These are phyloP conservation scores for Crepidotus variabilis DNA, from an alignment of 768 basidiomycete genomes.

Conservation along the genomic window DNA sequence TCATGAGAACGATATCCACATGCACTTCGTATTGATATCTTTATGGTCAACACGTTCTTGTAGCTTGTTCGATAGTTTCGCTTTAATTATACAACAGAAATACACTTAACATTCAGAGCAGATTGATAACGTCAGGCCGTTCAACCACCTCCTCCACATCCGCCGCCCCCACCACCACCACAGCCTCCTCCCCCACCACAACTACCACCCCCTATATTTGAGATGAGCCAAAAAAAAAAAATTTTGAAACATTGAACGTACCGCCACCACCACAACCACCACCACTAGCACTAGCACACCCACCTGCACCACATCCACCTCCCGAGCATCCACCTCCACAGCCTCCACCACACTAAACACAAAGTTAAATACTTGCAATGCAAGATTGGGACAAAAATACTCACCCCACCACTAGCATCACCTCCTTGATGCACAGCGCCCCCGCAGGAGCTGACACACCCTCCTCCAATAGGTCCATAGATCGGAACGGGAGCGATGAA, in stretches of 20 bases:
- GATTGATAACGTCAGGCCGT: too few species aligned
- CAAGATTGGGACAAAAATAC: not conserved
- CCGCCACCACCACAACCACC: not conserved
- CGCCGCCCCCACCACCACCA: not conserved
- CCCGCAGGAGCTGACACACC: constrained; percentile 20
- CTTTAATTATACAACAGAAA: too few species aligned
- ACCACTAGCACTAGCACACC: not conserved
- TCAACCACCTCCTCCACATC: not conserved
- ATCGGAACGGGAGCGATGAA: constrained; percentile 38
- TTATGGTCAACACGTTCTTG: not conserved
- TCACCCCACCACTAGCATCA: constrained; percentile 8
- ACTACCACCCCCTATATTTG: not conserved
- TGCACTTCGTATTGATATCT: not conserved
- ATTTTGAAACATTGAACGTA: not conserved
- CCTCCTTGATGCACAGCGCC: constrained; percentile 10
- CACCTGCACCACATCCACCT: constrained; percentile 1
- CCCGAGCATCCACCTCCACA: constrained; percentile 3
- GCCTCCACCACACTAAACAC: not conserved
- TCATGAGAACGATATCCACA: not conserved
- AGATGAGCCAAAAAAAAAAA: not conserved
- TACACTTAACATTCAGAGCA: too few species aligned
- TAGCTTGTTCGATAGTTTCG: not conserved
- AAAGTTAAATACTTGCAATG: not conserved
- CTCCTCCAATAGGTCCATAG: constrained; percentile 13
- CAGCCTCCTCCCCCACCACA: constrained; percentile 1